Evolutionary conservation across 805 yeast genomes (phyloP).

Genomic region (Saccharomycopsis oosterbeekiorum): DNA sequence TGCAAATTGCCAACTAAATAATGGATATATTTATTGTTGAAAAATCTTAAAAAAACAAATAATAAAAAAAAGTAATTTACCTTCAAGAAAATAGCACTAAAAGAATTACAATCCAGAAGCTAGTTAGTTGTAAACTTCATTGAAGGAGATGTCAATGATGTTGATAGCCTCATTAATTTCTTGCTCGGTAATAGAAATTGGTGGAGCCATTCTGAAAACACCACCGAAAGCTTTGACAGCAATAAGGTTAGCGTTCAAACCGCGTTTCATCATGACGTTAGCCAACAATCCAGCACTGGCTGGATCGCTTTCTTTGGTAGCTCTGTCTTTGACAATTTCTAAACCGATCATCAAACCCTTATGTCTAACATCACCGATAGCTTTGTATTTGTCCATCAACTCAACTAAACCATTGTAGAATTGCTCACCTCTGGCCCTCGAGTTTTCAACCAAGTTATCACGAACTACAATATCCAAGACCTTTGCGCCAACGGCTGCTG

Average conservation of each 20-base stretch:
- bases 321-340: conserved; percentile 19
- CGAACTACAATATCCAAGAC: conserved; percentile 25
- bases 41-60: too few relatives aligned
- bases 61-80: too few relatives aligned
- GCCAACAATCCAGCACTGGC: conserved; percentile 16
- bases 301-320: conserved; percentile 19
- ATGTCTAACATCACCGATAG: conserved; percentile 22
- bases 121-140: conserved; percentile 7
- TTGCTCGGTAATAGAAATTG: conserved; percentile 22
- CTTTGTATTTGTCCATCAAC: conserved; percentile 12
- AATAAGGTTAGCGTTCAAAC: conserved; percentile 24
- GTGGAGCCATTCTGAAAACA: conserved; percentile 24
- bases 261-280: conserved; percentile 19
- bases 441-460: conserved; percentile 23
- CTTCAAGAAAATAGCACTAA: background rate
- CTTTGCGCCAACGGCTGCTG: conserved; percentile 26
- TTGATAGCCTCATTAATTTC: conserved; percentile 20
- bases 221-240: conserved; percentile 22
- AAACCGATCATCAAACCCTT: conserved; percentile 22
- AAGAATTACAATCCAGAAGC: background rate
- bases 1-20: too few relatives aligned
- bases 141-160: conserved; percentile 19
- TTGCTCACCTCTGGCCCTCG: conserved; percentile 23
- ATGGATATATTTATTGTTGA: too few relatives aligned
- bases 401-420: conserved; percentile 20